Evolutionary conservation across 2,329 filamentous ascomycete species (phyloP).

Genomic region (Delphinella strobiligena): DNA sequence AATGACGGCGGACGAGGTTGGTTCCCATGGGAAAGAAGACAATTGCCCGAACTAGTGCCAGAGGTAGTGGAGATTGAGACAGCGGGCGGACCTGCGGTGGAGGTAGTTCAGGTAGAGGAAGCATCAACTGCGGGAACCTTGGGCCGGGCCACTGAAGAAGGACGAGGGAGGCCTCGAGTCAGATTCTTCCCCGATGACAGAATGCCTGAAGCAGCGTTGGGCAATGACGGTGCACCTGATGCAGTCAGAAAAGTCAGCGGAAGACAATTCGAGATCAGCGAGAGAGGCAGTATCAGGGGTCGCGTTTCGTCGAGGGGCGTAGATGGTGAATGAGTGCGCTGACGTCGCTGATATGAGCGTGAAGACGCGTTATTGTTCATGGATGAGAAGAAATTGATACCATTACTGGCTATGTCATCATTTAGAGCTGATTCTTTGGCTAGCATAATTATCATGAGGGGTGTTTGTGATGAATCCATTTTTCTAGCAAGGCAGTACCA

Average conservation of each 20-base stretch:
- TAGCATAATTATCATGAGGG: too few species aligned
- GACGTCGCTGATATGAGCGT: neutral
- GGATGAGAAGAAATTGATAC: neutral
- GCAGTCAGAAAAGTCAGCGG: neutral
- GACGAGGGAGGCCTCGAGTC: neutral
- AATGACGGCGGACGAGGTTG: neutral
- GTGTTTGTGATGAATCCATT: too few species aligned
- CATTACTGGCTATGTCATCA: too few species aligned
- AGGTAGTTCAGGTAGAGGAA: too few species aligned
- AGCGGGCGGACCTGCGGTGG: neutral
- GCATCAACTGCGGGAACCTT: neutral
- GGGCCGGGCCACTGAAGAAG: neutral
- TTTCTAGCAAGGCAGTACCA: too few species aligned
- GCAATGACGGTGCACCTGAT: neutral
- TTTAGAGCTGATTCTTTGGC: too few species aligned
- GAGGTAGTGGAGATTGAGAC: neutral
- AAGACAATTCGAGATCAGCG: neutral
- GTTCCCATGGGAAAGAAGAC: neutral
- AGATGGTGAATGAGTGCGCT: too few species aligned
- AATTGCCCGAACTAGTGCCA: too few species aligned
- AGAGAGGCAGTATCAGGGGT: neutral
- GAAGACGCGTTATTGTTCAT: neutral
- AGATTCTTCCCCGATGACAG: neutral
- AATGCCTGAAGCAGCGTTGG: neutral
- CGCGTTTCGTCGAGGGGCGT: neutral